Conservation (phyloP, 345 rosid species). For the Ceriops zippeliana region DNA sequence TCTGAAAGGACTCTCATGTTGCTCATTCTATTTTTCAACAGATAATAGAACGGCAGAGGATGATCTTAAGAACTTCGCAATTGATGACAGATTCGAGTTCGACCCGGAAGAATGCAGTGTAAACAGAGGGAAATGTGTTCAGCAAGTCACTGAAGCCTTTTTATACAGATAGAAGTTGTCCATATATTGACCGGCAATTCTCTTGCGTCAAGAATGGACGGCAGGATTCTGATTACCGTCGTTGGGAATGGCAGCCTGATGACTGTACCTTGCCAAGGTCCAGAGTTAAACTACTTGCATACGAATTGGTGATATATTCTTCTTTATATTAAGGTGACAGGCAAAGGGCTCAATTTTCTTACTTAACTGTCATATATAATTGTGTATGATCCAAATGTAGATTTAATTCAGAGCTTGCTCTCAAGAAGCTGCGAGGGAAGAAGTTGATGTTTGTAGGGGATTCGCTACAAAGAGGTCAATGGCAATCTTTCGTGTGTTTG, state of each 20-base stretch:
- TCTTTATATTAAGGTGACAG: background rate
- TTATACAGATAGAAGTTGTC: constrained; percentile 76
- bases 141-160: constrained; percentile 57
- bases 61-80: constrained; percentile 28
- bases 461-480: constrained; percentile 31
- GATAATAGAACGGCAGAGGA: constrained; percentile 33
- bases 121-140: constrained; percentile 64
- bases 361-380: background rate
- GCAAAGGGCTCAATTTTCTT: background rate
- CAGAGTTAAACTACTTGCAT: background rate
- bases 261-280: constrained; percentile 82
- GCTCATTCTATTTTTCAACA: constrained; percentile 19
- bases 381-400: constrained; percentile 2
- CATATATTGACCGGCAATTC: constrained; percentile 72
- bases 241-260: constrained; percentile 95
- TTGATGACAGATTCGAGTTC: constrained; percentile 81
- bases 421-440: constrained; percentile 28
- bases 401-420: constrained; percentile 28
- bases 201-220: constrained; percentile 69
- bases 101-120: constrained; percentile 84
- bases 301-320: background rate
- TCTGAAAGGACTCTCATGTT: background rate
- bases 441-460: constrained; percentile 32
- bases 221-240: constrained; percentile 59
- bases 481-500: constrained; percentile 34